Base-by-base conservation (phyloP, 257 asterid species). In the Thymus quinquecostatus region DNA sequence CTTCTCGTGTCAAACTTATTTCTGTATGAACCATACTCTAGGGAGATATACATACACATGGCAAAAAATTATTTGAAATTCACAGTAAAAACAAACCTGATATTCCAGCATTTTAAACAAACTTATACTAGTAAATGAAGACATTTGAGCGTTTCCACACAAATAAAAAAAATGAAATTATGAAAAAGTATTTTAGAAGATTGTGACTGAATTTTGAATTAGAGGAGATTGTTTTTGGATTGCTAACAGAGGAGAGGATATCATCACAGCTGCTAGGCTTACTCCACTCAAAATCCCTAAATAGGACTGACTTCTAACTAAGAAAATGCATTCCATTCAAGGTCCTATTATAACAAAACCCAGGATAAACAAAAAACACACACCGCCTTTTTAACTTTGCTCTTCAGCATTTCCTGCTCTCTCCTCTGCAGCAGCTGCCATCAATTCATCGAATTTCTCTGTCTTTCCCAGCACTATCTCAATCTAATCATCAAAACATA, bases 391-490 rank as follows among this genome's bases (percentile, higher is more conserved):
- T 69, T 71, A 80, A 57, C 82, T 77, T 76, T 83, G 85, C 66
- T 77, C 86, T 67, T 76, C 84, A 61, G 50, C 72, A 38, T 79
- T 74, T 12, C 72, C 81, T 49, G 71, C 50, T 72, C 84, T 75
- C 78, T 70, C 81, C 68, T 83, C 85, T 12, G 85, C 86, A 43
- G 91, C 85, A 27, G 86, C 80, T 40, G 83, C 90, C 88, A 79
- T 86, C 77, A 78, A 49, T 69, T 83, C 91, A 21, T 86, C 85
- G 50, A 79, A 79, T 44, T 83, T 83, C 33, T 81, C 91, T 1
- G 86, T 75, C 85, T 79, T 86, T 14, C 81, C 85, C 74, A 77
- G 75, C 54, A 80, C 86, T 53, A 86, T 75, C 78, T 86, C 88
- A 72, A 86, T 77, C 91, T 86, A 69, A 74, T 11, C 14, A 68